Conservation (phyloP, 306 rosid species). For the Dryas alaskensis region DNA sequence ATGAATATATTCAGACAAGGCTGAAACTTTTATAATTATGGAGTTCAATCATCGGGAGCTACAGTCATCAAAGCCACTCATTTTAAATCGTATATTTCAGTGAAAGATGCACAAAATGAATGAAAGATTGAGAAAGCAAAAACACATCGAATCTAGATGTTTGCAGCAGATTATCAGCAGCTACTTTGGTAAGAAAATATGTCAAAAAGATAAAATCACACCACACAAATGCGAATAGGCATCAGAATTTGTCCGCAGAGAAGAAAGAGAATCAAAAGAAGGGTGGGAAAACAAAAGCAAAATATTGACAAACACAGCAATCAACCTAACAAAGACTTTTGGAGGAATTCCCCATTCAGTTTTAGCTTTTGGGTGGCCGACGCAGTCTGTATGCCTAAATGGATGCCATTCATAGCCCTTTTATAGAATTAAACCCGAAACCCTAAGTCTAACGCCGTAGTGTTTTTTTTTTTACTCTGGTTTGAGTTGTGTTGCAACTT, state of each 20-base stretch:
- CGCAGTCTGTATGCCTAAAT: too few species aligned
- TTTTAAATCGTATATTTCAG: not conserved
- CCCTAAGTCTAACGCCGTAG: too few species aligned
- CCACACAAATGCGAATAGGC: not conserved
- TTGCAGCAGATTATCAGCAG: too few species aligned
- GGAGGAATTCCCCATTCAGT: not conserved
- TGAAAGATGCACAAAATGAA: not conserved
- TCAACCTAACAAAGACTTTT: not conserved
- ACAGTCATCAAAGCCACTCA: not conserved
- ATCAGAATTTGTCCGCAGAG: not conserved
- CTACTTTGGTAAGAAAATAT: too few species aligned
- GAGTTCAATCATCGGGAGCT: conserved; percentile 20
- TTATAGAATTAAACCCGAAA: too few species aligned
- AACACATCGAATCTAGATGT: not conserved
- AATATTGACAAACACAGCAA: not conserved
- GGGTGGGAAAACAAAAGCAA: not conserved
- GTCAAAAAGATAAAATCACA: not conserved
- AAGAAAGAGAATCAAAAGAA: not conserved
- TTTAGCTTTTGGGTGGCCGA: too few species aligned
- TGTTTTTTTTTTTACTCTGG: too few species aligned
- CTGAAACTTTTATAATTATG: conserved; percentile 15
- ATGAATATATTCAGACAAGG: conserved; percentile 19
- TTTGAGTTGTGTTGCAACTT: too few species aligned
- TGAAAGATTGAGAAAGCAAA: not conserved
- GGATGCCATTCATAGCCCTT: too few species aligned